These are phyloP conservation scores for Neofusicoccum sp. DNA, from an alignment of 2,329 filamentous ascomycete species.

Conservation along the genomic window DNA sequence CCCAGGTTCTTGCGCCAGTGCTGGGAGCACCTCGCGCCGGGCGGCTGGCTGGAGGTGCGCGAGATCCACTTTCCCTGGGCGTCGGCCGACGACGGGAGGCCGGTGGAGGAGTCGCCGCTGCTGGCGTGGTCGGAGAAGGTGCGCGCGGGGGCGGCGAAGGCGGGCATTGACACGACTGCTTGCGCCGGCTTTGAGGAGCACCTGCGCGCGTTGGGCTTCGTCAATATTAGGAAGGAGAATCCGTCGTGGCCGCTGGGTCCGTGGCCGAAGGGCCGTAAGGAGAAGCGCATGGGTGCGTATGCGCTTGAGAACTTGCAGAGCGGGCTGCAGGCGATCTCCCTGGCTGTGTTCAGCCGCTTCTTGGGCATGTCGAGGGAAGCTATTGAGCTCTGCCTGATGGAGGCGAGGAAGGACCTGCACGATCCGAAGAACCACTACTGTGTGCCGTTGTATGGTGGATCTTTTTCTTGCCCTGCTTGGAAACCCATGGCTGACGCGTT, in stretches of 20 bases:
- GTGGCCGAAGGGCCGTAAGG: not conserved
- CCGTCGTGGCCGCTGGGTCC: slow-evolving; percentile 1
- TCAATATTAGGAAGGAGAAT: not conserved
- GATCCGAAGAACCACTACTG: not conserved
- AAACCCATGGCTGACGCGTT: not conserved
- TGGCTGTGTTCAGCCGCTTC: slow-evolving; percentile 11
- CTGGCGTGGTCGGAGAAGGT: not conserved
- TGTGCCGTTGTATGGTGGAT: not conserved
- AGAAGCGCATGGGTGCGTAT: not conserved
- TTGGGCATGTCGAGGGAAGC: not conserved
- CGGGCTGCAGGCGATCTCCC: slow-evolving; percentile 9
- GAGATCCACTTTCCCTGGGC: slow-evolving; percentile 29
- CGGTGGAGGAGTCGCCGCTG: not conserved
- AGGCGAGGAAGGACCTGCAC: not conserved
- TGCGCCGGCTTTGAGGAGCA: slow-evolving; percentile 28
- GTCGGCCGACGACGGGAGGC: not conserved
- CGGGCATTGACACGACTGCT: slow-evolving; percentile 34
- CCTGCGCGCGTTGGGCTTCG: not conserved
- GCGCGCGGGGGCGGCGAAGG: not conserved
- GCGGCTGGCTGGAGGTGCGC: slow-evolving; percentile 49
- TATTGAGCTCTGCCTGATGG: not conserved
- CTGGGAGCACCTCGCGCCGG: slow-evolving; percentile 39
- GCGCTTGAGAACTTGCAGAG: not conserved
- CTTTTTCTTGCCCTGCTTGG: no score
- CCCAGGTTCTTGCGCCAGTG: slow-evolving; percentile 42